Evolutionary conservation across 495 filamentous ascomycete genomes (phyloP), one percentile per base, ranked within the genome.

Genomic region (Rostrohypoxylon terebratum): DNA sequence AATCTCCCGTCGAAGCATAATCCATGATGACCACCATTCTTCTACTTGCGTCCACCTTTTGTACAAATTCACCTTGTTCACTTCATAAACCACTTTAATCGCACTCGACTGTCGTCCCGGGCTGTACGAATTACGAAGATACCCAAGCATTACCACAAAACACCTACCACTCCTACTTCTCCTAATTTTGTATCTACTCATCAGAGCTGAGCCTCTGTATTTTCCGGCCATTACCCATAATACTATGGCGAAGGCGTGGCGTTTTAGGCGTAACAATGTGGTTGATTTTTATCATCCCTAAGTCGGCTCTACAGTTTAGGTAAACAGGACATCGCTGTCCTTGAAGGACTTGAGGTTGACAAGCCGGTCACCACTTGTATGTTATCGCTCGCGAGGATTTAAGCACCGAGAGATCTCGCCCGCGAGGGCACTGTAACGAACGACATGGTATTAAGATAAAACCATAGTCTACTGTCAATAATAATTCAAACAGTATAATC

Each of bases 131-230:
- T 74, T 78, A 68, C 45, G 67, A 70, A 67, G 71, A 68, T 77
- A 77, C 64, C 69, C 79, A 58, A 69, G 33, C 59, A 42, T 50
- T 50, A 67, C 47, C 59, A 59, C 10, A 77, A 77, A 68, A 66
- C 13, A 78, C 69, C 61, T 11, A 78, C 69, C 59, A 51, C 74
- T 38, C 31, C 73, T 54, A 60, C 63, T 38, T 81, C 71, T 51
- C 59, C 78, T 59, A 77, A 81, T 71, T 65, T 77, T 69, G 71
- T 81, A 54, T 55, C 76, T 42, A 76, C 13, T 78, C 64, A 59
- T 2, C 44, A 55, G 63, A 59, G 61, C 65, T 48, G 28, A 11
- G 62, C 10, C 63, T 71, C 68, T 63, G 38, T 48, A 33, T 64
- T 20, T 28, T 57, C 13, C 40, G 42, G 20, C 25, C 45, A 20